These are phyloP conservation scores for Calycina herbarum DNA, from an alignment of 2,329 filamentous ascomycete species.

Conservation along the genomic window DNA sequence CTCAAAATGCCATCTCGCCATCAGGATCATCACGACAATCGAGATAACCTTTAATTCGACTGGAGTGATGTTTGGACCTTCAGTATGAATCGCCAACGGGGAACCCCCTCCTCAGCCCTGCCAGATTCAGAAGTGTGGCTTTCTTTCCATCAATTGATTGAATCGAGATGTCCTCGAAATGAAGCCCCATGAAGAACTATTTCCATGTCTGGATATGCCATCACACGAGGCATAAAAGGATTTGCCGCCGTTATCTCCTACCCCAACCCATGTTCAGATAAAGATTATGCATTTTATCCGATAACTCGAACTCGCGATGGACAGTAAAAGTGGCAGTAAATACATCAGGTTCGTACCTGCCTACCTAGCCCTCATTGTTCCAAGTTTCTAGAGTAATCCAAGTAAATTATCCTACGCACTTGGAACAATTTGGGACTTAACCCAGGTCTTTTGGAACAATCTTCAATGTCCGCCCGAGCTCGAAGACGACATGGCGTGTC, in stretches of 20 bases:
- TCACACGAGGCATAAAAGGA: neutral
- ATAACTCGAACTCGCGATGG: neutral
- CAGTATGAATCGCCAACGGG: neutral
- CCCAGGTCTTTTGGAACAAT: too few relatives aligned
- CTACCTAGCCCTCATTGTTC: too few relatives aligned
- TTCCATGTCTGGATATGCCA: neutral
- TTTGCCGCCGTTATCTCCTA: slow-evolving; percentile 4
- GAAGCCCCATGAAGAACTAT: neutral
- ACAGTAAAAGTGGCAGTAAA: too few relatives aligned
- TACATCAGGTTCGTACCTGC: too few relatives aligned
- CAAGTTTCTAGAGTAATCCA: too few relatives aligned
- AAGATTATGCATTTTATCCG: slow-evolving; percentile 1
- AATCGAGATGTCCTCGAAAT: neutral
- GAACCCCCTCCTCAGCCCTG: neutral
- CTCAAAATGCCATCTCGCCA: neutral
- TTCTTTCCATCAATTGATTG: neutral
- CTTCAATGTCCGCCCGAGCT: too few relatives aligned
- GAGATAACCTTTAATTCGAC: neutral
- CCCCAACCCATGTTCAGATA: neutral
- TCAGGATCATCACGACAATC: slow-evolving; percentile 1
- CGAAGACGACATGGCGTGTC: neutral
- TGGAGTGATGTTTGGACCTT: neutral
- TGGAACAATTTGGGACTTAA: too few relatives aligned
- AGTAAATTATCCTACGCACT: too few relatives aligned
- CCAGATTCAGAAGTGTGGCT: neutral